Evolutionary conservation across 805 yeast species (phyloP), one percentile per base, ranked within the genome.

Genomic region (Saccharomycopsis sp.): DNA sequence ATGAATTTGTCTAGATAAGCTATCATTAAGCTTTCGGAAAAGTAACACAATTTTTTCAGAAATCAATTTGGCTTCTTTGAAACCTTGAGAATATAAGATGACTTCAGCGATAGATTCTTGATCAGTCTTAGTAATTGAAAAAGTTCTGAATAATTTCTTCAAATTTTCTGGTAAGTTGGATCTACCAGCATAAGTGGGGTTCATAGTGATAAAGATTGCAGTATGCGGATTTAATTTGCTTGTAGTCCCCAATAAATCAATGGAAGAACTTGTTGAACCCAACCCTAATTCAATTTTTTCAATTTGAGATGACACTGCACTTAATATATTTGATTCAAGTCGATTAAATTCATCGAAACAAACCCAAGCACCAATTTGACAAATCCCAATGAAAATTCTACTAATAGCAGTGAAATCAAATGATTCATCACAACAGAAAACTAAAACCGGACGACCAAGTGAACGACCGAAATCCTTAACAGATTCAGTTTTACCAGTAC

Each of bases 341-440:
- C 97, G 69, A 56, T 90, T 90, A 56, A 90, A 89, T 59, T 90
- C 97, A 60, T 90, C 97, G 63, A 90, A 90, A 61, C 97, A 90
- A 3, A 89, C 95, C 95, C 96, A 90, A 1, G 88, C 81, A 1
- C 96, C 96, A 4, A 87, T 75, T 49, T 79, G 79, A 48, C 89
- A 80, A 7, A 88, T 67, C 38, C 97, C 97, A 19, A 76, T 56
- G 26, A 90, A 64, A 20, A 90, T 75, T 37, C 97, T 65, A 8
- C 85, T 77, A 60, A 90, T 81, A 0, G 95, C 74, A 45, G 74
- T 81, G 55, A 73, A 83, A 55, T 89, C 95, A 64, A 86, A 90
- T 0, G 85, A 65, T 41, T 89, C 95, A 55, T 90, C 97, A 65
- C 97, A 90, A 57, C 87, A 81, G 60, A 90, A 89, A 0, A 90